These are phyloP conservation scores for Suhomyces yuchorum DNA, from an alignment of 1,139 yeast species.

Conservation along the genomic window DNA sequence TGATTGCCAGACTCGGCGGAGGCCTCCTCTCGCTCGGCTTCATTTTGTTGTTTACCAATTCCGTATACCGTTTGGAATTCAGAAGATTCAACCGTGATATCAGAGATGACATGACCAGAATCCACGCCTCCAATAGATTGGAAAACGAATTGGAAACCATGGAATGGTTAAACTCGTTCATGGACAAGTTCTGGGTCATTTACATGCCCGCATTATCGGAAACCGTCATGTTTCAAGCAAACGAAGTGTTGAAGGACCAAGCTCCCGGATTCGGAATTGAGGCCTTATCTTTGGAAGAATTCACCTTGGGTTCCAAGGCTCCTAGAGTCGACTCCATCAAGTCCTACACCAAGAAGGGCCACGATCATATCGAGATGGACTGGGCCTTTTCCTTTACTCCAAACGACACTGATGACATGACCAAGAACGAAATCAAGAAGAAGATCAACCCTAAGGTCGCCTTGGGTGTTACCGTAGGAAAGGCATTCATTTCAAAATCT, in stretches of 20 bases:
- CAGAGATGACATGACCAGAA: conserved; percentile 72
- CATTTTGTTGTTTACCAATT: conserved; percentile 60
- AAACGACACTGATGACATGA: conserved; percentile 79
- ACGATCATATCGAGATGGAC: conserved; percentile 73
- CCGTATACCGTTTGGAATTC: conserved; percentile 69
- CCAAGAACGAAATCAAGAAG: conserved; percentile 67
- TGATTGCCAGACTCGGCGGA: conserved; percentile 58
- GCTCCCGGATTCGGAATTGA: conserved; percentile 85
- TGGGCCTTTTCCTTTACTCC: conserved; percentile 83
- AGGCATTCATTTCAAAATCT: conserved; percentile 73
- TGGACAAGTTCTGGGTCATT: conserved; percentile 81
- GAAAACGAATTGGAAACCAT: conserved; percentile 69
- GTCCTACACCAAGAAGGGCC: conserved; percentile 68
- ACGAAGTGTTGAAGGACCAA: conserved; percentile 63
- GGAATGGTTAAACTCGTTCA: conserved; percentile 76
- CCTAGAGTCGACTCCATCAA: conserved; percentile 72
- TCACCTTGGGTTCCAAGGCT: conserved; percentile 77
- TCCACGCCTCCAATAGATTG: conserved; percentile 58
- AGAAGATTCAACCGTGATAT: conserved; percentile 72
- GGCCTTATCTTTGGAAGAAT: conserved; percentile 68
- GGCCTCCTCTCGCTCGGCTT: conserved; percentile 55
- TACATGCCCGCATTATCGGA: conserved; percentile 86
- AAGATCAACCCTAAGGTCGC: conserved; percentile 80
- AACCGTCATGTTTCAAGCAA: conserved; percentile 67
- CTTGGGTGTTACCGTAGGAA: conserved; percentile 75